Base-by-base conservation (phyloP, 805 yeast species). In the Candida mattraensis region DNA sequence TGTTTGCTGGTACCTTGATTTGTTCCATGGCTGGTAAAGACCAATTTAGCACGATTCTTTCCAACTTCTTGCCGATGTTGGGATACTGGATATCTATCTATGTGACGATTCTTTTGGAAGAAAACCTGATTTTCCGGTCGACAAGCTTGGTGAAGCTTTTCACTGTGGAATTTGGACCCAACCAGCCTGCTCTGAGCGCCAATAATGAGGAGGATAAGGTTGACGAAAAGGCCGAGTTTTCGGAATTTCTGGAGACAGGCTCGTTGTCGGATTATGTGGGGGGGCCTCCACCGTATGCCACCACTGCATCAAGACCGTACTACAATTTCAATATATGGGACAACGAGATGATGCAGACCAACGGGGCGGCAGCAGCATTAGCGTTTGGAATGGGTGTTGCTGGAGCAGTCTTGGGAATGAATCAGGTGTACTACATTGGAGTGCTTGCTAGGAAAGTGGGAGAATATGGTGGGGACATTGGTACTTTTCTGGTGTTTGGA, bases 11-110 rank as follows among this genome's bases (percentile, higher is more conserved):
- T 15, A 83, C 80, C 51, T 65, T 84, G 43, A 76, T 82, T 3
- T 74, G 87, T 55, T 80, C 95, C 1, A 62, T 86, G 40, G 89
- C 75, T 15, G 96, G 96, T 8, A 71, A 83, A 49, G 64, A 81
- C 54, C 79, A 80, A 48, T 83, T 87, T 55, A 69, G 86, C 38
- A 69, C 77, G 3, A 85, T 87, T 41, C 64, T 87, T 47, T 78
- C 87, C 8, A 87, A 87, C 52, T 87, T 87, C 61, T 65, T 87
- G 51, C 95, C 96, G 7, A 87, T 87, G 95, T 74, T 87, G 40
- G 95, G 95, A 2, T 87, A 87, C 62, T 87, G 96, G 96, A 76
- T 85, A 37, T 76, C 89, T 39, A 84, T 87, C 64, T 87, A 87
- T 58, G 76, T 81, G 50, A 72, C 76, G n/a, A 56, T 87, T 28